These are phyloP conservation scores for Malassezia equina DNA, from an alignment of 1,284 basidiomycete genomes.

Conservation along the genomic window DNA sequence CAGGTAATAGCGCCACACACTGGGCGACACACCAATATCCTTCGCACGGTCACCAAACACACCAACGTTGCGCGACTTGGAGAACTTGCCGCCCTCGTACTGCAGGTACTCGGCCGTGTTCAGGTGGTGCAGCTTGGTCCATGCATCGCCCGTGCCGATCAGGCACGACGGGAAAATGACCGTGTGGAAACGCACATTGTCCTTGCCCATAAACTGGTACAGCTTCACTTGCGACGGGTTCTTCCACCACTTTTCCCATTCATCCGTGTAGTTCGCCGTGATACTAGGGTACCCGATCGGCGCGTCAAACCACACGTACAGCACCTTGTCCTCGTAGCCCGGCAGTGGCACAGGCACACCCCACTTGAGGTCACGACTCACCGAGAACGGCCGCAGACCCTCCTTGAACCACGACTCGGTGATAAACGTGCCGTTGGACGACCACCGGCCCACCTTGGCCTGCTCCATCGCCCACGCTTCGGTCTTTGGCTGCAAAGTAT, in stretches of 20 bases:
- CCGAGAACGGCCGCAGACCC: slow-evolving; percentile 75
- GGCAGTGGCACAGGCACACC: slow-evolving; percentile 79
- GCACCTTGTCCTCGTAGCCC: slow-evolving; percentile 84
- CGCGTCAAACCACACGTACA: slow-evolving; percentile 93
- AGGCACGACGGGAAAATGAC: slow-evolving; percentile 87
- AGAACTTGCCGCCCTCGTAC: slow-evolving; percentile 98
- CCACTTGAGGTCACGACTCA: slow-evolving; percentile 92
- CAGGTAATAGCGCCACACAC: slow-evolving; percentile 96
- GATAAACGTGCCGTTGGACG: slow-evolving; percentile 79
- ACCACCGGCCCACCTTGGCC: slow-evolving; percentile 77
- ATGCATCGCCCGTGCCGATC: slow-evolving; percentile 76
- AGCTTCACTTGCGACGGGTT: slow-evolving; percentile 80
- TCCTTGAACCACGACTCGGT: slow-evolving; percentile 80
- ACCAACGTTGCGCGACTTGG: slow-evolving; percentile 89
- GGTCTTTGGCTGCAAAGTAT: slow-evolving; percentile 68
- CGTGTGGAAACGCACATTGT: slow-evolving; percentile 89
- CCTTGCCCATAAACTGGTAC: slow-evolving; percentile 85
- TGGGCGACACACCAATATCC: slow-evolving; percentile 80
- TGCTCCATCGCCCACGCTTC: slow-evolving; percentile 80
- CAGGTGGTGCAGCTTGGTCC: slow-evolving; percentile 90
- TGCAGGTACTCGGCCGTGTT: slow-evolving; percentile 96
- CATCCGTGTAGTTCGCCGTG: slow-evolving; percentile 83
- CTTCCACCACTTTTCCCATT: slow-evolving; percentile 98
- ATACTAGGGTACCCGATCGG: slow-evolving; percentile 96
- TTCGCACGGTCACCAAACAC: slow-evolving; percentile 93